Evolutionary conservation across 768 basidiomycete genomes (phyloP).

Genomic region (Trametes villosa): DNA sequence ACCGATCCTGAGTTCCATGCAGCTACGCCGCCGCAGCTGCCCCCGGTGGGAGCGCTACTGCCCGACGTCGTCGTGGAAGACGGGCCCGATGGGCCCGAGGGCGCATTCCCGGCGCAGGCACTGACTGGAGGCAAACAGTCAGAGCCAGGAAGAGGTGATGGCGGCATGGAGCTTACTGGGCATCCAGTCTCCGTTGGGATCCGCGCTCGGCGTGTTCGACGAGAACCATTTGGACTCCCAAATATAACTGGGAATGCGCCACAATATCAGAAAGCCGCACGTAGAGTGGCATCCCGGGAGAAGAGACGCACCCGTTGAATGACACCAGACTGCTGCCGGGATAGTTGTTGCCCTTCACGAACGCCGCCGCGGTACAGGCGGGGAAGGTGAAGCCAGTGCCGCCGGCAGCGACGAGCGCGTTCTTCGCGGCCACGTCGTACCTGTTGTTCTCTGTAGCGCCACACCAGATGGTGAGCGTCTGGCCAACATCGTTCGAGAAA

Average conservation of each 20-base stretch:
- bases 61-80: conserved; percentile 21
- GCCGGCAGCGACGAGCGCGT: conserved; percentile 59
- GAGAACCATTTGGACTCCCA: conserved; percentile 74
- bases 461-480: neutral
- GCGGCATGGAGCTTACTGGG: conserved; percentile 50
- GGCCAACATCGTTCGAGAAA: neutral
- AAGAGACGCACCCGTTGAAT: conserved; percentile 53
- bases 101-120: conserved; percentile 49
- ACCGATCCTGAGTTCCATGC: conserved; percentile 53
- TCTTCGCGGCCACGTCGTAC: conserved; percentile 65
- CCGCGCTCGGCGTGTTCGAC: conserved; percentile 47
- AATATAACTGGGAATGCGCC: conserved; percentile 53
- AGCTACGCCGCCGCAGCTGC: conserved; percentile 51
- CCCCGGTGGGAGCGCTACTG: conserved; percentile 29
- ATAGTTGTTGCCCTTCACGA: conserved; percentile 52
- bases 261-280: conserved; percentile 4
- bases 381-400: conserved; percentile 73
- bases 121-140: conserved; percentile 45
- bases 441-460: conserved; percentile 51
- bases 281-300: neutral
- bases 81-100: conserved; percentile 26
- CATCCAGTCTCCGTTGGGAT: conserved; percentile 64
- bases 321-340: conserved; percentile 55
- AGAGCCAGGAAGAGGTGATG: neutral
- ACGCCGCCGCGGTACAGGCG: conserved; percentile 60